Evolutionary conservation across 805 yeast genomes (phyloP), one percentile per base, ranked within the genome.

Genomic region (Ogataea naganishii): DNA sequence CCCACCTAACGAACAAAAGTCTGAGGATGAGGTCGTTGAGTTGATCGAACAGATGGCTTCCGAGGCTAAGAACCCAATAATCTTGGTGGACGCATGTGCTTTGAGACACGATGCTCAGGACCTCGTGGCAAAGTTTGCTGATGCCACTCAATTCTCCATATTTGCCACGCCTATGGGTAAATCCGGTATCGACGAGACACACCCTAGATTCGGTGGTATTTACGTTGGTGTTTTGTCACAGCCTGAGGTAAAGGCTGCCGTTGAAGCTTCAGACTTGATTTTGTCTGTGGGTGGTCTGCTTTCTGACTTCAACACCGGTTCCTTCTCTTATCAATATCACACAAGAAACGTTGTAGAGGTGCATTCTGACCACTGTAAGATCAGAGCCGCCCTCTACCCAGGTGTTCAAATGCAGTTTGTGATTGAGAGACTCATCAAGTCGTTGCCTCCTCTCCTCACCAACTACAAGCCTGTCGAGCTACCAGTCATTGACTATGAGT

Each of bases 81-180:
- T 84, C 47, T 64, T 83, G 45, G 84, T 83, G 26, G 95, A 83
- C 62, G 94, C 94, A 27, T 83, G 95, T 68, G 84, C 88, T 36
- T 62, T 78, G 28, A 71, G 94, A 61, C 94, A 83, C 60, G 63
- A 66, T 41, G 80, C 77, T 40, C 67, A 66, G 49, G 56, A 56
- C n/a, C 83, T 77, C 56, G 78, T 81, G 36, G 62, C 59, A 38
- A 58, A 66, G 43, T 67, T 83, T 51, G 77, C 79, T 29, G 69
- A 71, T 33, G 53, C 61, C 35, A 80, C 94, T 29, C 74, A 79
- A 53, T 82, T 75, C 75, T 89, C 92, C 26, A 78, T 80, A 28
- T 83, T 74, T 57, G 79, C 79, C 33, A 84, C 95, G 31, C 94
- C 95, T 46, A 81, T 83, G 92, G 95, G 94, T 59, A 83, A 83